These are phyloP conservation scores for Cornus florida DNA, from an alignment of 148 eudicot genomes.

Conservation along the genomic window DNA sequence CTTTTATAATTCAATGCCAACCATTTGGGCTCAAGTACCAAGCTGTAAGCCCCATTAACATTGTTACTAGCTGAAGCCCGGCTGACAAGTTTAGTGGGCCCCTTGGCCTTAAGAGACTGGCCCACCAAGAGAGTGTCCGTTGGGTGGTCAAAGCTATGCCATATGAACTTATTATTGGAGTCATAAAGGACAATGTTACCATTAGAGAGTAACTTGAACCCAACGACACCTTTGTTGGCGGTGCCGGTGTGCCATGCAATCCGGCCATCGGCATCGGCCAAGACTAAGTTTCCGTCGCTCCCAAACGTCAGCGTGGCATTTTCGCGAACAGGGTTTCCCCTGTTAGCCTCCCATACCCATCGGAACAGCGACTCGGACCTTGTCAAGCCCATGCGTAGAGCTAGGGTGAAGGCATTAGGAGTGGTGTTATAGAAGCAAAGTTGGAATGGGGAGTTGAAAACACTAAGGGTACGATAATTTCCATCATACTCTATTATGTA, in stretches of 20 bases:
- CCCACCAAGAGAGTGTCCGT: constrained; percentile 31
- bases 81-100: constrained; percentile 26
- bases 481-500: constrained; percentile 46
- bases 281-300: constrained; percentile 21
- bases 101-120: constrained; percentile 16
- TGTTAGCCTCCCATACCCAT: constrained; percentile 38
- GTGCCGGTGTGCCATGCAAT: constrained; percentile 26
- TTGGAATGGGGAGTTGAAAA: constrained; percentile 22
- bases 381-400: constrained; percentile 18
- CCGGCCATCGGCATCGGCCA: constrained; percentile 24
- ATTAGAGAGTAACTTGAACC: constrained; percentile 18
- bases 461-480: constrained; percentile 18
- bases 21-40: constrained; percentile 27
- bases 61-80: constrained; percentile 21
- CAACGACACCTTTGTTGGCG: constrained; percentile 27
- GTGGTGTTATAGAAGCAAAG: constrained; percentile 29
- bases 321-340: constrained; percentile 24
- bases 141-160: constrained; percentile 28
- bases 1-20: constrained; percentile 21
- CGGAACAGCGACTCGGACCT: constrained; percentile 18
- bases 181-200: constrained; percentile 34
- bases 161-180: constrained; percentile 16
- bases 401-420: constrained; percentile 18
- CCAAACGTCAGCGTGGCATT: constrained; percentile 25
- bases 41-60: constrained; percentile 26